These are phyloP conservation scores for Backusella tarrabulga DNA, from an alignment of 192 early-diverging fungal species.

Conservation along the genomic window DNA sequence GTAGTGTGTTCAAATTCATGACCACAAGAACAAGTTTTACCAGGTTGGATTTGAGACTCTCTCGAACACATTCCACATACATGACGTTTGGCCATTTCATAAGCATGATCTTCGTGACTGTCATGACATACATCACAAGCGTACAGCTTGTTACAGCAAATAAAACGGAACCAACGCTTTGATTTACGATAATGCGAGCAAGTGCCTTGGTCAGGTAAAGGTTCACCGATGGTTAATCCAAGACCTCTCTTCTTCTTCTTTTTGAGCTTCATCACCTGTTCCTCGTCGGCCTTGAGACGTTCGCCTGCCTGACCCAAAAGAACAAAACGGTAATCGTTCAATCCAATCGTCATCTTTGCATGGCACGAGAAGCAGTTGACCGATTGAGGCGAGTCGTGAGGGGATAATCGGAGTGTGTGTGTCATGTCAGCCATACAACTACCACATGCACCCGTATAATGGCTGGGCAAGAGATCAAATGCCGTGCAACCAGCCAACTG, in stretches of 20 bases:
- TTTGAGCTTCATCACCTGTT: constrained; percentile 38
- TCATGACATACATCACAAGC: constrained; percentile 89
- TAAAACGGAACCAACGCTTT: constrained; percentile 89
- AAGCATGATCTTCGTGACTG: constrained; percentile 62
- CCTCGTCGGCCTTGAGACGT: constrained; percentile 17
- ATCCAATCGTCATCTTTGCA: constrained; percentile 37
- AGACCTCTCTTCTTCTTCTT: constrained; percentile 43
- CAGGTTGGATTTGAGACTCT: constrained; percentile 63
- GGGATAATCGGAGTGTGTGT: constrained; percentile 41
- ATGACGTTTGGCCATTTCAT: constrained; percentile 71
- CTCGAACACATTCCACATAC: constrained; percentile 83
- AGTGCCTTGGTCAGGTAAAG: constrained; percentile 74
- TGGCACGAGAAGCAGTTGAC: constrained; percentile 45
- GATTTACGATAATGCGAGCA: constrained; percentile 82
- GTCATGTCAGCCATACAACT: constrained; percentile 55
- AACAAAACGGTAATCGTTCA: constrained; percentile 62
- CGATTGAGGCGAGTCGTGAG: constrained; percentile 41
- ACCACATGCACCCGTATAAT: constrained; percentile 69
- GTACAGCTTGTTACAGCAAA: constrained; percentile 83
- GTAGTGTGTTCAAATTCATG: constrained; percentile 51
- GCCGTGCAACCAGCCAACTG: constrained; percentile 69
- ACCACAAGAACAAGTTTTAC: constrained; percentile 63
- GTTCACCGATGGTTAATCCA: constrained; percentile 58
- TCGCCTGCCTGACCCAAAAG: constrained; percentile 30
- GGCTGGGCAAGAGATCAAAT: constrained; percentile 72